Percentiles rank a stretch among this genome's conserved stretches.
Conservation (phyloP, 805 yeast species). For the Gaillardinia entomophila region DNA sequence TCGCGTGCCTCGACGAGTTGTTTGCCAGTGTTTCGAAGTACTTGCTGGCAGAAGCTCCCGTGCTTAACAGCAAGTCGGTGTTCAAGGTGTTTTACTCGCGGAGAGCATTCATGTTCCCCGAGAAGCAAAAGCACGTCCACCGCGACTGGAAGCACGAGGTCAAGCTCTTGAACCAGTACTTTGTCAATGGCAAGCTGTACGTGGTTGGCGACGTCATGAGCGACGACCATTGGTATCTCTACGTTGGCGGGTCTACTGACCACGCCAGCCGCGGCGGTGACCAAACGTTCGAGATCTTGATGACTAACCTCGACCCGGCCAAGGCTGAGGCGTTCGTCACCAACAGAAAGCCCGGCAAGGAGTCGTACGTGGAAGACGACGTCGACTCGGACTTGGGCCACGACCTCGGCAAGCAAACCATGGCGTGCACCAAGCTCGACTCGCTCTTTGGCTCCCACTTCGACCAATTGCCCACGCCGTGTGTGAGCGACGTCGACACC, state of each 20-base stretch:
- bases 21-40: conserved; percentile 35
- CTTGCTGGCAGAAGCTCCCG: conserved; percentile 24
- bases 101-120: conserved; percentile 89
- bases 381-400: conserved; percentile 61
- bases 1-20: conserved; percentile 65
- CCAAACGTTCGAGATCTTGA: conserved; percentile 81
- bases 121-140: conserved; percentile 75
- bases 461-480: conserved; percentile 30
- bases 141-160: conserved; percentile 82
- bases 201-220: conserved; percentile 71
- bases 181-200: conserved; percentile 57
- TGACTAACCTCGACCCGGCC: conserved; percentile 71
- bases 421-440: conserved; percentile 59
- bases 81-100: conserved; percentile 82
- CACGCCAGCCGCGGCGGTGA: conserved; percentile 26
- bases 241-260: conserved; percentile 46
- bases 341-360: conserved; percentile 41
- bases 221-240: conserved; percentile 88
- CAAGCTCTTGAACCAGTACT: conserved; percentile 57
- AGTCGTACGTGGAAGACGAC: conserved; percentile 27
- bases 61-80: conserved; percentile 33
- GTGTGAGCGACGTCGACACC: conserved; percentile 5
- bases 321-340: conserved; percentile 56
- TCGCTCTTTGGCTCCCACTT: conserved; percentile 35
- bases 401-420: conserved; percentile 62